Base-by-base conservation (phyloP, 2,329 filamentous ascomycete species). In the Fusarium luffae region DNA sequence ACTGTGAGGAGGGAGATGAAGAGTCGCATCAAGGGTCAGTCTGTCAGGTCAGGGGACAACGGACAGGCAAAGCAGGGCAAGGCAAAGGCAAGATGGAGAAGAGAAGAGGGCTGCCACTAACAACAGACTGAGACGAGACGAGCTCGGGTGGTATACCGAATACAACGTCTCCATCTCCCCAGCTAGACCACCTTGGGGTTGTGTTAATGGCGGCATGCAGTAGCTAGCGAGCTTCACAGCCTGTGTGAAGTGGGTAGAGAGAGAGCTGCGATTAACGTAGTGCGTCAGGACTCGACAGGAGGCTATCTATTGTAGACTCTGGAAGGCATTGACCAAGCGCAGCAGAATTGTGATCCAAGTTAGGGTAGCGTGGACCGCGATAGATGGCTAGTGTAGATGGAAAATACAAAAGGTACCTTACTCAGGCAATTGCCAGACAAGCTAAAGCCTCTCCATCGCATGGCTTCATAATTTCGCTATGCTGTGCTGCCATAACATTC, bases 71-170 rank as follows among this genome's bases (percentile, higher is more conserved):
- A 63, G 64, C 51, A 67, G 59, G 71, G 46, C 32, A 51, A 61
- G 54, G 54, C 71, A 69, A 48, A 66, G 62, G 61, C 48, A 63
- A 59, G 66, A 74, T 70, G 65, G 62, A 63, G 68, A 71, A 62
- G 62, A 63, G 68, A 71, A 62, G 55, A 72, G 62, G 68, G 68
- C 68, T 72, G 72, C 69, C 65, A 72, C 72, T 74, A 74, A 68
- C 51, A 55, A 30, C 40, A 54, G 40, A 57, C 52, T 66, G 55
- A 65, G 68, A 69, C 37, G 43, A 58, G 49, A 28, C 44, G 47
- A 63, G 63, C 30, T 40, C 49, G 32, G 34, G 49, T 41, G 13
- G 63, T 51, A 70, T 49, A 54, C 59, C 46, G 41, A 61, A 44
- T 41, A 32, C 43, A 69, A 69, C 57, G 49, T 64, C 49, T 28